Base-by-base conservation (phyloP, 228 moss, liverwort and hornwort species). In the Sphagnum fallax region DNA sequence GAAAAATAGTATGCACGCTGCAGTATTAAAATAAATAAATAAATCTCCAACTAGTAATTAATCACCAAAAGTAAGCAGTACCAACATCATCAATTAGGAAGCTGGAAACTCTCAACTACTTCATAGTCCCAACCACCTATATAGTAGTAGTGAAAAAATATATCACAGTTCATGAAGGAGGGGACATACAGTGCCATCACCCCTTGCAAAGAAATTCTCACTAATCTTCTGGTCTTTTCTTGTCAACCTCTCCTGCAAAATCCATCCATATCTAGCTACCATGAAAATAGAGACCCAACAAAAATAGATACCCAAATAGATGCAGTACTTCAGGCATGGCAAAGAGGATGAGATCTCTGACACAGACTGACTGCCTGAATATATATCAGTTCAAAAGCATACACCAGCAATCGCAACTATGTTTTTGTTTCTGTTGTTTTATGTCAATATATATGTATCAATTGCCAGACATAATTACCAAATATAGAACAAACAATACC, bases 1-100 rank as follows among this genome's bases (percentile, higher is more conserved):
- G 98, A 90, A 67, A 98, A 98, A 66, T 98, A 98, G 65, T 88
- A 98, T 52, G 89, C 90, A 57, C 94, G 91, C 97, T 97, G 89
- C 73, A 71, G 57, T 49, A 6, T 50, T 72, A 55, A 55, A 12
- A 32, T 32, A 32, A 32, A 32, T 32, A 1, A 32, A 32, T 1
- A 32, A 32, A 32, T 47, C 10, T 47, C 62, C 6, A 6, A 7
- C 66, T 5, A 11, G 8, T 52, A 55, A 13, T 6, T 68, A 15
- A 16, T 13, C 5, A 6, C 51, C 4, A 68, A 53, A 15, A 11
- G 53, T 6, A 52, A 16, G 55, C 5, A 47, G 10, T 14, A n/a
- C 32, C 16, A 53, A 52, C n/a, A 52, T 15, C 6, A 52, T 11
- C 4, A 6, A 68, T 13, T 4, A 16, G n/a, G 16, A 4, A 12